Evolutionary conservation across 257 asterid genomes (phyloP).

Genomic region (Scutellaria minor): DNA sequence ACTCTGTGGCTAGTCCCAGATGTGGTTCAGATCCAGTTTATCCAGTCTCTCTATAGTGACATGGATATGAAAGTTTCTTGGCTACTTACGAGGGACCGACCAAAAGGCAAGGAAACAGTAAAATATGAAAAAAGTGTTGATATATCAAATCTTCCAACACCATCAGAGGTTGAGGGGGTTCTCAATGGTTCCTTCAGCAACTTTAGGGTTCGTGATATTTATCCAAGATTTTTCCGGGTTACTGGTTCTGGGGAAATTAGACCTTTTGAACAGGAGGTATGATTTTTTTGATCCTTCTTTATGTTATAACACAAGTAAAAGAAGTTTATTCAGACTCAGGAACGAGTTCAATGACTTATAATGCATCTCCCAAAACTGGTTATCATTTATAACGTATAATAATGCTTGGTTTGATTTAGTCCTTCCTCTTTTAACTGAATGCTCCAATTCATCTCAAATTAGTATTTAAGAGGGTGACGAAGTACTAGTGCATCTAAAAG

Average conservation of each 20-base stretch:
- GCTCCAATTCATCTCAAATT: neutral
- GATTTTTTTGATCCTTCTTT: constrained; percentile 25
- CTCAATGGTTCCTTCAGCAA: constrained; percentile 77
- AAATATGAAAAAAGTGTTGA: constrained; percentile 72
- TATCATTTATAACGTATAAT: neutral
- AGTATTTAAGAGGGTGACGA: neutral
- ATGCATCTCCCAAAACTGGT: constrained; percentile 24
- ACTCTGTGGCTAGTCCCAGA: constrained; percentile 88
- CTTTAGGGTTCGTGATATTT: constrained; percentile 68
- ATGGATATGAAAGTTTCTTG: constrained; percentile 85
- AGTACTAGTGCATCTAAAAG: neutral
- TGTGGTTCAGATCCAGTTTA: constrained; percentile 76
- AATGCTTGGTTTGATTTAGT: neutral
- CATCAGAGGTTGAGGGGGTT: constrained; percentile 75
- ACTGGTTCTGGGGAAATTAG: constrained; percentile 99
- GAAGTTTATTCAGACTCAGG: neutral
- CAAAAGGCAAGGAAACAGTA: constrained; percentile 95
- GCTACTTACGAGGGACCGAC: constrained; percentile 92
- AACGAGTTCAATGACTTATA: neutral
- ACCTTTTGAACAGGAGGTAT: constrained; percentile 84
- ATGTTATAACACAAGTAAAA: neutral
- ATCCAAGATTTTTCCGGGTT: constrained; percentile 85
- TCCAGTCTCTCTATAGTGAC: constrained; percentile 57
- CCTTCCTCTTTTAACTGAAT: neutral
- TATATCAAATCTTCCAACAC: constrained; percentile 63